Conservation (phyloP, 768 basidiomycete species). For the Lactarius sanguifluus region DNA sequence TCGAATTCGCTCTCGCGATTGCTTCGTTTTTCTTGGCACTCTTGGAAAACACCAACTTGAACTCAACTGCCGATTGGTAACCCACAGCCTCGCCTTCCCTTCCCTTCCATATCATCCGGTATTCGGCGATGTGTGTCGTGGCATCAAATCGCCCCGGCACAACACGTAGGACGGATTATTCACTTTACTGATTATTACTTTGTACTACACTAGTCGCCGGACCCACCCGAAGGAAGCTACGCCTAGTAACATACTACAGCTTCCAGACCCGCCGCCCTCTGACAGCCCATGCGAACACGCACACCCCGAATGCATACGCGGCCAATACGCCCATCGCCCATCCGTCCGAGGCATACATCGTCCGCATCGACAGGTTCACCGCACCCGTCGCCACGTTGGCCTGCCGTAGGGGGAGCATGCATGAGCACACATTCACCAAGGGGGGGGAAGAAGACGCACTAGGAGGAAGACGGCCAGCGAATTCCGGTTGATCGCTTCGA, state of each 20-base stretch:
- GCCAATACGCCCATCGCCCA: slow-evolving; percentile 62
- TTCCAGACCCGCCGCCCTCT: slow-evolving; percentile 40
- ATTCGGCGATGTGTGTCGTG: background rate
- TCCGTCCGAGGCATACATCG: slow-evolving; percentile 69
- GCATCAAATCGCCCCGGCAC: background rate
- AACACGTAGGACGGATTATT: background rate
- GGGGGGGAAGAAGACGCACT: slow-evolving; percentile 46
- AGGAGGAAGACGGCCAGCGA: slow-evolving; percentile 76
- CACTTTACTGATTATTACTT: background rate
- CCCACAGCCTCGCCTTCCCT: background rate
- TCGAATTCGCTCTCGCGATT: too few relatives aligned
- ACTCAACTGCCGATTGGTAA: background rate
- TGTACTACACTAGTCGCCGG: background rate
- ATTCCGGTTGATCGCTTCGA: slow-evolving; percentile 84
- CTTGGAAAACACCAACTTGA: too few relatives aligned
- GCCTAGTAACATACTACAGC: slow-evolving; percentile 31
- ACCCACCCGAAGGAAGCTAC: background rate
- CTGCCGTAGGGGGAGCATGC: slow-evolving; percentile 40
- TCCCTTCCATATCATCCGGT: background rate
- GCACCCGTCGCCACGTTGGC: slow-evolving; percentile 87
- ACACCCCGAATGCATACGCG: slow-evolving; percentile 59
- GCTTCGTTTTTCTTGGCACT: background rate
- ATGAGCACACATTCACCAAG: slow-evolving; percentile 1
- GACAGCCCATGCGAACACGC: slow-evolving; percentile 60
- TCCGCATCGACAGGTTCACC: slow-evolving; percentile 74